Evolutionary conservation across 345 rosid species (phyloP), one percentile per base, ranked within the genome.

Genomic region (Linum trigynum): DNA sequence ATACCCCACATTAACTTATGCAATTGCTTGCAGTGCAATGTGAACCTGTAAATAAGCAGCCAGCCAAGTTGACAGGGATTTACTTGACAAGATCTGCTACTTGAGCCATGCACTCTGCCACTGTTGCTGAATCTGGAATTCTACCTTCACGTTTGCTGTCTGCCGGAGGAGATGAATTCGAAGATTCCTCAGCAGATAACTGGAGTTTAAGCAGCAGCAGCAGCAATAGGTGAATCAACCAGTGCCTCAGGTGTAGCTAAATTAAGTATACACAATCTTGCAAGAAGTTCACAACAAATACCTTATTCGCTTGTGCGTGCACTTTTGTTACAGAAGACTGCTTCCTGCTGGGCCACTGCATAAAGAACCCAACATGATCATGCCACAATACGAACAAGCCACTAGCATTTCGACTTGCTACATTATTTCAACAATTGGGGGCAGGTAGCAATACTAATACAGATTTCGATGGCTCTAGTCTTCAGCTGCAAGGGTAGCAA

Each of bases 51-150:
- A 2, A 23, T 23, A 23, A 59, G 55, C 7, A 6, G 55, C 69
- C 39, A 57, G 32, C 32, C 32, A 23, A 23, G 32, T 23, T 23
- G 32, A 23, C 32, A 23, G 40, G 55, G 38, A 11, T 96, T 70
- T 83, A 90, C 99, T 88, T 90, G 74, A 90, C 82, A 65, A 88
- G 92, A 69, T 88, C 84, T 0, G 96, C 85, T 17, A 90, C 97
- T 79, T 90, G 89, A 39, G 82, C 16, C 90, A 92, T 88, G 76
- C 90, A 92, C 45, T 48, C 53, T 1, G 53, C 9, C 0, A 48
- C 14, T 48, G 53, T 9, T 48, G 53, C 53, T 48, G 53, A 48
- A 48, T 48, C 53, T 15, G 53, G 53, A 7, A 48, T 23, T 23
- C 32, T 48, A 2, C 14, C 14, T 7, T 15, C 14, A 4, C 3